phyloP scores from a whole-genome alignment of 2,329 filamentous ascomycete genomes.

The Beauveria bassiana region DNA sequence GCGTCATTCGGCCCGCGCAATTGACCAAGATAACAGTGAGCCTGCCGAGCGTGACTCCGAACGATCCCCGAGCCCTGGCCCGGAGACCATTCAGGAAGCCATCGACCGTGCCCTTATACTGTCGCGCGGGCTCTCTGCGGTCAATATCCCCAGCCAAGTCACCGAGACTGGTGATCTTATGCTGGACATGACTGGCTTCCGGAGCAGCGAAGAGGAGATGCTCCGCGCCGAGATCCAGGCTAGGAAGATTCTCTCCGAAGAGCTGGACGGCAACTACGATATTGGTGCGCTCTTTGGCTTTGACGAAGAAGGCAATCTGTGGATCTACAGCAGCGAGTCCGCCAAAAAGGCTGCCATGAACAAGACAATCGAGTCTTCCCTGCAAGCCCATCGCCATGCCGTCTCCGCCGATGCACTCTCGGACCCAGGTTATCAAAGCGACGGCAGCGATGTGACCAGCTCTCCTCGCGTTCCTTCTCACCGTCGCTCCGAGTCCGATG shows the following conservation, averaged over 20 bases:
- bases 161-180: slow-evolving; percentile 90
- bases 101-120: slow-evolving; percentile 75
- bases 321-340: slow-evolving; percentile 98
- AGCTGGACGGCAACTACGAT: slow-evolving; percentile 90
- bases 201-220: slow-evolving; percentile 86
- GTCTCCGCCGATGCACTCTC: slow-evolving; percentile 73
- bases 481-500: slow-evolving; percentile 60
- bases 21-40: slow-evolving; percentile 27
- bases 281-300: slow-evolving; percentile 92
- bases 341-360: slow-evolving; percentile 84
- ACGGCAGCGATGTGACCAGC: slow-evolving; percentile 58
- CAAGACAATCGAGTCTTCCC: slow-evolving; percentile 45
- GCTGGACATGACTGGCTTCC: slow-evolving; percentile 97
- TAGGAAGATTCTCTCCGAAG: slow-evolving; percentile 83
- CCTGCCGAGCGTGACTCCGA: slow-evolving; percentile 39
- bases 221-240: slow-evolving; percentile 89
- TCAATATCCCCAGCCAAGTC: slow-evolving; percentile 89
- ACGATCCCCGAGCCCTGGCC: slow-evolving; percentile 70
- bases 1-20: slow-evolving; percentile 35
- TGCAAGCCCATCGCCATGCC: slow-evolving; percentile 38
- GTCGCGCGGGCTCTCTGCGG: slow-evolving; percentile 78
- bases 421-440: slow-evolving; percentile 92
- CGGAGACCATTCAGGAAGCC: slow-evolving; percentile 64
- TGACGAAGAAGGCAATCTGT: slow-evolving; percentile 93
- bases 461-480: slow-evolving; percentile 42